phyloP scores from a whole-genome alignment of 129 eudicot genomes.

The Calendula officinalis region DNA sequence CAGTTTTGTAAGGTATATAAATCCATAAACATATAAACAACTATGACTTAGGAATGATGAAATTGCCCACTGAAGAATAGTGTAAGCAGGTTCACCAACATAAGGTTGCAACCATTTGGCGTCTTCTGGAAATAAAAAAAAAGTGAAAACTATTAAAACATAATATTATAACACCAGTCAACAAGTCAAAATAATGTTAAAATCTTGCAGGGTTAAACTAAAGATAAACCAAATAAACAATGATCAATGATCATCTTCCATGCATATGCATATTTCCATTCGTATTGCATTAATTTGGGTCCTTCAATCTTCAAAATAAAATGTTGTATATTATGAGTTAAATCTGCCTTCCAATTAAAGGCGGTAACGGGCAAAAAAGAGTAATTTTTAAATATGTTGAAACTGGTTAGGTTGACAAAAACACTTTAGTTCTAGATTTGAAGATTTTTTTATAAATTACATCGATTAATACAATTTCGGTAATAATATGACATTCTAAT shows the following conservation, averaged over 20 bases:
- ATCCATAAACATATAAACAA: neutral
- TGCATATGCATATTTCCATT: constrained; percentile 68
- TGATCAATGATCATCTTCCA: constrained; percentile 77
- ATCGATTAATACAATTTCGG: too few relatives aligned
- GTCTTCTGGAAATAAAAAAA: constrained; percentile 60
- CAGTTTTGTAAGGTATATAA: neutral
- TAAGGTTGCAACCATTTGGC: constrained; percentile 62
- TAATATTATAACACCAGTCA: neutral
- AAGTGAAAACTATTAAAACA: constrained; percentile 6
- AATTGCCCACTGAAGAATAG: constrained; percentile 94
- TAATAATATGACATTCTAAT: too few relatives aligned
- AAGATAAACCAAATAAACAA: constrained; percentile 58
- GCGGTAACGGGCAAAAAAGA: too few relatives aligned
- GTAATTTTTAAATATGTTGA: too few relatives aligned
- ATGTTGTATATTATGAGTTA: too few relatives aligned
- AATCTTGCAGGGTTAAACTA: constrained; percentile 3
- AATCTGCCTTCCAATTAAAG: too few relatives aligned
- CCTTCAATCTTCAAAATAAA: too few relatives aligned
- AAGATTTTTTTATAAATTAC: too few relatives aligned
- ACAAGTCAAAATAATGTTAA: neutral
- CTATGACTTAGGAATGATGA: neutral
- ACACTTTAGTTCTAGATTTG: too few relatives aligned
- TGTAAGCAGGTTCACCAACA: constrained; percentile 89
- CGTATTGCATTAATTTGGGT: too few relatives aligned
- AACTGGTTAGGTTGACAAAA: too few relatives aligned